Evolutionary conservation across 2,329 filamentous ascomycete species (phyloP).

Genomic region (Fusarium siculi): DNA sequence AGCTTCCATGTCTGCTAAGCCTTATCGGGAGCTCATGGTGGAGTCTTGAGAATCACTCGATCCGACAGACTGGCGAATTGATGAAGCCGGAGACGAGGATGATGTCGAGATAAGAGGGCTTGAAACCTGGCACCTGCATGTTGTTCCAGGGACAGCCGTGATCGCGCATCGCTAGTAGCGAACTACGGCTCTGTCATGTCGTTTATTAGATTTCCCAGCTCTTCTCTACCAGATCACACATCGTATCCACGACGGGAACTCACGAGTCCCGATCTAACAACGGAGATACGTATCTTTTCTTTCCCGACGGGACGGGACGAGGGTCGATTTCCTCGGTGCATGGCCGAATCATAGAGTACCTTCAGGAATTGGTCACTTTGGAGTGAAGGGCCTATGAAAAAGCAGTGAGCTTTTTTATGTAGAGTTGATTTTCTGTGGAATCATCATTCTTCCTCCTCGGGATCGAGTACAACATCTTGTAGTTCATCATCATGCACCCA

Average conservation of each 20-base stretch:
- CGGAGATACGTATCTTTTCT: slow-evolving; percentile 29
- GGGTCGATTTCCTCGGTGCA: not conserved
- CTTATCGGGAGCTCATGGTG: slow-evolving; percentile 32
- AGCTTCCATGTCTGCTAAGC: slow-evolving; percentile 44
- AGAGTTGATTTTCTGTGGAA: not conserved
- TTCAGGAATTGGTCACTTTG: not conserved
- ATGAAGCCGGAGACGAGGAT: slow-evolving; percentile 8
- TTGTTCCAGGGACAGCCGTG: slow-evolving; percentile 25
- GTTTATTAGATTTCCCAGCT: slow-evolving; percentile 2
- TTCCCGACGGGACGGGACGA: slow-evolving; percentile 19
- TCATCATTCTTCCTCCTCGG: slow-evolving; percentile 57
- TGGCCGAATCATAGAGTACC: not conserved
- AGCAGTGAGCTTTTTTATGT: not conserved
- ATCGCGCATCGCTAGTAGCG: slow-evolving; percentile 30
- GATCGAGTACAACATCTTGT: slow-evolving; percentile 76
- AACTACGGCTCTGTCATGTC: slow-evolving; percentile 8
- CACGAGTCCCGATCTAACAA: not conserved
- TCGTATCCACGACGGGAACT: slow-evolving; percentile 17
- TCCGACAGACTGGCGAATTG: slow-evolving; percentile 21
- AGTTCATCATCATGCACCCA: slow-evolving; percentile 79
- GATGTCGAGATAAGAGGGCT: slow-evolving; percentile 14
- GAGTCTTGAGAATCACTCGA: slow-evolving; percentile 21
- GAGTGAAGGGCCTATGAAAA: not conserved
- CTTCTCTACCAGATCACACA: not conserved
- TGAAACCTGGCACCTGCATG: slow-evolving; percentile 37